Evolutionary conservation across 1,284 basidiomycete genomes (phyloP), one percentile per base, ranked within the genome.

Genomic region (Wolfiporia cocos): DNA sequence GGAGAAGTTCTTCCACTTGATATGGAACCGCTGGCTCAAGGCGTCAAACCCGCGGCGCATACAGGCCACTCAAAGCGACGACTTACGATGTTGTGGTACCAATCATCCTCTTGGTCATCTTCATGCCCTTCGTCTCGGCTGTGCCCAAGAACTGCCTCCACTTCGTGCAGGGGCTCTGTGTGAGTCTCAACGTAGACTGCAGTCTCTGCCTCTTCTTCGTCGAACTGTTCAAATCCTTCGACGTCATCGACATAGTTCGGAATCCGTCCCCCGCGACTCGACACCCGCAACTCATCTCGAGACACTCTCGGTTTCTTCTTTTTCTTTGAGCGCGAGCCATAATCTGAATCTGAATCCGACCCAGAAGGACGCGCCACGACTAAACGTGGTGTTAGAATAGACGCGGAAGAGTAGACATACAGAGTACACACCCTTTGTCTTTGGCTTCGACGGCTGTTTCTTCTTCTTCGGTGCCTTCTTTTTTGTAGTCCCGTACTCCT

Each of bases 1-100:
- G 11, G 91, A 94, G 62, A 92, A 94, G 49, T 81, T 82, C 66
- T 93, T 94, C 92, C 92, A 95, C 64, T 95, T 95, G 70, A 95
- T 92, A 63, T 93, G 89, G 70, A 87, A 95, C 37, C 92, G 90
- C 91, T 93, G 55, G 5, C 30, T 10, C 6, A 7, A 19, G n/a
- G 6, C 4, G 5, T 14, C 5, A 39, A 48, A 40, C n/a, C n/a
- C n/a, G n/a, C n/a, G n/a, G n/a, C n/a, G n/a, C n/a, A 28, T 26
- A 42, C 24, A 48, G 44, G 44, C 24, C 34, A 39, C 46, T 43
- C 48, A 36, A 24, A 36, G 38, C 47, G 37, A 46, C 37, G 45
- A 69, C 84, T 51, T 62, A 92, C 91, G 53, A 94, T 77, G 61
- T 95, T 95, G 47, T 81, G 79, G 47, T 82, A 84, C 71, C 88